phyloP scores from a whole-genome alignment of 805 yeast species.

The Wickerhamiella musiphila region DNA sequence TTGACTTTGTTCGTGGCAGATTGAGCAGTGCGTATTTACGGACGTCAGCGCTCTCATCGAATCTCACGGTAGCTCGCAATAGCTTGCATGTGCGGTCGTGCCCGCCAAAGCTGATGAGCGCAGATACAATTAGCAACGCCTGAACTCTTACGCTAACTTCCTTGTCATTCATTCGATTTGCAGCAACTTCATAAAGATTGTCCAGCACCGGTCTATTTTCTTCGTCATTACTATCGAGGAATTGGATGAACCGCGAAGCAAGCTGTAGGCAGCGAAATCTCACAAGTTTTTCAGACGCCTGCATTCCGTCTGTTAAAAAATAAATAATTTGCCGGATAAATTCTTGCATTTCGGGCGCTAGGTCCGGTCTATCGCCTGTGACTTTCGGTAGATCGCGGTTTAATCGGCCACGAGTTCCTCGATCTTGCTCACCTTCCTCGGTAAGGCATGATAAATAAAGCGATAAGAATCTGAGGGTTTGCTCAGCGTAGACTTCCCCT shows the following conservation, averaged over 20 bases:
- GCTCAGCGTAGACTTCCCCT: slow-evolving; percentile 72
- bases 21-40: slow-evolving; percentile 69
- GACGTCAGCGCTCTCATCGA: slow-evolving; percentile 78
- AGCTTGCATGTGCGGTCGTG: no score
- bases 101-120: slow-evolving; percentile 49
- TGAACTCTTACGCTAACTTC: slow-evolving; percentile 70
- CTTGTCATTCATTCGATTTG: slow-evolving; percentile 42
- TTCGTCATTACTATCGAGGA: slow-evolving; percentile 61
- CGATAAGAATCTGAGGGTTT: no score
- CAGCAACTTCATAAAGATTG: slow-evolving; percentile 40
- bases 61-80: no score
- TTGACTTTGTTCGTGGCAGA: slow-evolving; percentile 35
- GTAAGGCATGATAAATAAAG: no score
- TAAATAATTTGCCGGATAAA: slow-evolving; percentile 8
- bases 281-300: slow-evolving; percentile 58
- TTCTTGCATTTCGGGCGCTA: slow-evolving; percentile 15
- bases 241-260: slow-evolving; percentile 50
- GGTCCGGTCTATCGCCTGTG: no score
- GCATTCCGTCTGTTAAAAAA: slow-evolving; percentile 49
- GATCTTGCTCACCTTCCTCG: no score
- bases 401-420: no score
- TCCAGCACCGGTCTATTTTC: slow-evolving; percentile 49
- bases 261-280: slow-evolving; percentile 67
- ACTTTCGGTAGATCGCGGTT: no score
- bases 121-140: slow-evolving; percentile 62